phyloP scores from a whole-genome alignment of 2,329 filamentous ascomycete genomes.

The Nannizziopsis arthrosporioides region DNA sequence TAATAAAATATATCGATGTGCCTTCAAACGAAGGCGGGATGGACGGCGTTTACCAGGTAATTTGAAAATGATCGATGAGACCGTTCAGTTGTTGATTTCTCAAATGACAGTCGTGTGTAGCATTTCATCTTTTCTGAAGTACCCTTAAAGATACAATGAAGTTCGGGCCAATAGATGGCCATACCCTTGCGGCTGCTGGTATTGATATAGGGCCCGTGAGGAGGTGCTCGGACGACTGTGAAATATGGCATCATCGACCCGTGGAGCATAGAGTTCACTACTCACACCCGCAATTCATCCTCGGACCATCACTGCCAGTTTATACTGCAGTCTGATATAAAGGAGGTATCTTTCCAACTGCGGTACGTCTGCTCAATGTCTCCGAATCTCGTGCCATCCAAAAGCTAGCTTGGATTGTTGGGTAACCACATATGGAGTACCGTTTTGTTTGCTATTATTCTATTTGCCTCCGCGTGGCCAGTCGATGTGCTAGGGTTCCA shows the following conservation, averaged over 20 bases:
- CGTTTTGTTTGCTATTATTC: not conserved
- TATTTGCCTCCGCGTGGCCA: not conserved
- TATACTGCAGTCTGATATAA: slow-evolving; percentile 14
- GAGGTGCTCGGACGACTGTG: slow-evolving; percentile 5
- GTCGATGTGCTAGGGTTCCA: slow-evolving; percentile 11
- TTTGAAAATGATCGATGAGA: too few species aligned
- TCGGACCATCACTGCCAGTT: slow-evolving; percentile 20
- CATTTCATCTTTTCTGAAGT: slow-evolving; percentile 7
- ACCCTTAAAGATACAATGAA: slow-evolving; percentile 10
- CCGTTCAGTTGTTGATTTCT: not conserved
- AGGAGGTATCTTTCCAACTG: slow-evolving; percentile 19
- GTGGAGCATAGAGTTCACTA: not conserved
- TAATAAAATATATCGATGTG: too few species aligned
- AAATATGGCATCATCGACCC: not conserved
- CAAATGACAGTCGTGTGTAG: slow-evolving; percentile 11
- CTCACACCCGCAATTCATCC: not conserved
- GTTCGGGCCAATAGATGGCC: not conserved
- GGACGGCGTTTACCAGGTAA: too few species aligned
- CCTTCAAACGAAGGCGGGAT: too few species aligned
- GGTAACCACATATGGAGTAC: not conserved
- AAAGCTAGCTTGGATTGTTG: not conserved
- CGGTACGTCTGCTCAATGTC: slow-evolving; percentile 3
- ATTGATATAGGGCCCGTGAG: slow-evolving; percentile 11
- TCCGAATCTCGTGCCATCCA: not conserved
- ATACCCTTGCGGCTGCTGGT: slow-evolving; percentile 6